Evolutionary conservation across 1,139 yeast genomes (phyloP), one percentile per base, ranked within the genome.

Genomic region (Torulaspora globosa): DNA sequence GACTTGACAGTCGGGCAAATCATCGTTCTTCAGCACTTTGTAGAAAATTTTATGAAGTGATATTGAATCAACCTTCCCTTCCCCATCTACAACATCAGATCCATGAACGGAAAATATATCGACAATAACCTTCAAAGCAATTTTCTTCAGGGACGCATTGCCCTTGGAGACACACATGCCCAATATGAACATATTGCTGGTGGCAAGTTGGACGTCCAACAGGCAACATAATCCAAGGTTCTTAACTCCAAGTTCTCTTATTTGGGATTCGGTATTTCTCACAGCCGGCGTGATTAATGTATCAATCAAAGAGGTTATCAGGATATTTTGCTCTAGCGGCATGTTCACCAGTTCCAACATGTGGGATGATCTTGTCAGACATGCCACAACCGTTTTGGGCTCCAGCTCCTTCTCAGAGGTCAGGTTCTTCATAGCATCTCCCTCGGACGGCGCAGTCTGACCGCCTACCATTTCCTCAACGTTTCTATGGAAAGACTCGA

Each of bases 281-380:
- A 89, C 79, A 0, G 96, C 88, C 5, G 95, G 95, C n/a, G 79
- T 77, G n/a, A 92, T 83, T 55, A 89, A 72, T 18, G 86, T 82
- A 26, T 83, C 84, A 44, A 85, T 73, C 49, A 92, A 69, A 0
- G 96, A 80, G n/a, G 78, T 78, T 46, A 90, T 71, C 6, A 87
- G 77, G 42, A 82, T 73, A 55, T 85, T 85, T 43, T 79, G 78
- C 37, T 78, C 79, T 41, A 86, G 66, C 0, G 89, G 81, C 31
- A 79, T 80, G 50, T 79, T 79, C 2, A 83, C 76, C 24, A 84
- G 68, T 58, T 84, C 87, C 28, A 92, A 70, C 68, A 86, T 79
- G 53, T 83, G 79, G 51, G 82, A 82, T 3, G 92, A 79, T 37
- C 89, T 78, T 0, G 76, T 70, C 40, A 90, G 72, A 63, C 95